These are phyloP conservation scores for Euphorbia celastroides DNA, from an alignment of 441 rosid species.

Conservation along the genomic window DNA sequence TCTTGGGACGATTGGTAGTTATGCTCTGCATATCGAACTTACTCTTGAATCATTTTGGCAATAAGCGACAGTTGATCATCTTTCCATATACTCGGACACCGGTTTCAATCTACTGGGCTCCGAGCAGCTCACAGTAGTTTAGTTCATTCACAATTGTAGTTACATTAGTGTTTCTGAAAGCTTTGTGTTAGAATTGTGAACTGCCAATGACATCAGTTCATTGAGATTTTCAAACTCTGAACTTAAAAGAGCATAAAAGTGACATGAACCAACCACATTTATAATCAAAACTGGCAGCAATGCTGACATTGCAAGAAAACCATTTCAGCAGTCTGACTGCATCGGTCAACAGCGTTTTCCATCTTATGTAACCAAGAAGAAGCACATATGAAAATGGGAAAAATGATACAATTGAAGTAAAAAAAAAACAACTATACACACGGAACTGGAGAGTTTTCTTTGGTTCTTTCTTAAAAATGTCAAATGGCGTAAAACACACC, in stretches of 20 bases:
- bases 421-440: neutral
- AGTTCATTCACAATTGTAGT: no score
- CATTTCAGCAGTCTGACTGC: neutral
- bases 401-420: constrained; percentile 4
- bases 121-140: no score
- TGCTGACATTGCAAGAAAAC: neutral
- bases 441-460: neutral
- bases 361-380: neutral
- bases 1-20: no score
- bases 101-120: no score
- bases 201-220: neutral
- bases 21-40: no score
- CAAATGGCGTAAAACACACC: neutral
- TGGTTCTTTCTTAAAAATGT: neutral
- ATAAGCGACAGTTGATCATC: no score
- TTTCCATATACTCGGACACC: no score
- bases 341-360: neutral
- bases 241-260: neutral
- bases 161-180: no score
- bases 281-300: neutral
- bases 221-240: neutral
- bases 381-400: neutral
- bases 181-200: no score
- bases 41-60: no score
- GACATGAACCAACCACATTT: neutral